These are phyloP conservation scores for Fraxinus excelsior DNA, from an alignment of 257 asterid genomes.

Conservation along the genomic window DNA sequence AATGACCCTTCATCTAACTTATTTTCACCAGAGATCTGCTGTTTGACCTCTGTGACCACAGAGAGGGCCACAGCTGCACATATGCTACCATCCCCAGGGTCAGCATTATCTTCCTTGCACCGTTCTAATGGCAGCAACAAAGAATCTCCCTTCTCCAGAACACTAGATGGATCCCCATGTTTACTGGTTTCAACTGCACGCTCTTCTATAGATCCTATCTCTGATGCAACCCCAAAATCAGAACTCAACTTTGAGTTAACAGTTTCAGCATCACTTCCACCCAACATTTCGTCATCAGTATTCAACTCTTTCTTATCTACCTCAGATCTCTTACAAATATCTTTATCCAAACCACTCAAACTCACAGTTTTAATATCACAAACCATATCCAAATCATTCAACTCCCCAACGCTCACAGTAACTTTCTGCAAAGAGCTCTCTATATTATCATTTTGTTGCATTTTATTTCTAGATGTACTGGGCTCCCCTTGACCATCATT, in stretches of 20 bases:
- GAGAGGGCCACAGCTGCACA: constrained; percentile 28
- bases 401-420: constrained; percentile 32
- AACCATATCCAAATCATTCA: constrained; percentile 33
- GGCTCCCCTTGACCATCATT: constrained; percentile 39
- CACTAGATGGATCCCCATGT: constrained; percentile 30
- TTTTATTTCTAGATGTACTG: constrained; percentile 27
- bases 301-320: constrained; percentile 33
- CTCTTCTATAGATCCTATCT: constrained; percentile 41
- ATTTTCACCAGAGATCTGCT: constrained; percentile 33
- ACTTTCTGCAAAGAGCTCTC: constrained; percentile 40
- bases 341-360: constrained; percentile 30
- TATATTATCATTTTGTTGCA: constrained; percentile 32
- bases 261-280: constrained; percentile 35
- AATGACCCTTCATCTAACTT: constrained; percentile 31
- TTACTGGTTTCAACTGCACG: constrained; percentile 40
- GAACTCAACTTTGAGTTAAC: constrained; percentile 29
- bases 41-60: constrained; percentile 33
- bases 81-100: constrained; percentile 37
- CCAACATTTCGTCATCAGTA: constrained; percentile 28
- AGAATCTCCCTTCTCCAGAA: constrained; percentile 30
- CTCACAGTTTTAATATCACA: constrained; percentile 36
- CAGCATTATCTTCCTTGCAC: constrained; percentile 36
- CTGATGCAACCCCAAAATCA: constrained; percentile 36
- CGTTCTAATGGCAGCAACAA: constrained; percentile 29
- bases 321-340: constrained; percentile 28